These are phyloP conservation scores for Penicillium bialowiezense DNA, from an alignment of 495 filamentous ascomycete species.

Conservation along the genomic window DNA sequence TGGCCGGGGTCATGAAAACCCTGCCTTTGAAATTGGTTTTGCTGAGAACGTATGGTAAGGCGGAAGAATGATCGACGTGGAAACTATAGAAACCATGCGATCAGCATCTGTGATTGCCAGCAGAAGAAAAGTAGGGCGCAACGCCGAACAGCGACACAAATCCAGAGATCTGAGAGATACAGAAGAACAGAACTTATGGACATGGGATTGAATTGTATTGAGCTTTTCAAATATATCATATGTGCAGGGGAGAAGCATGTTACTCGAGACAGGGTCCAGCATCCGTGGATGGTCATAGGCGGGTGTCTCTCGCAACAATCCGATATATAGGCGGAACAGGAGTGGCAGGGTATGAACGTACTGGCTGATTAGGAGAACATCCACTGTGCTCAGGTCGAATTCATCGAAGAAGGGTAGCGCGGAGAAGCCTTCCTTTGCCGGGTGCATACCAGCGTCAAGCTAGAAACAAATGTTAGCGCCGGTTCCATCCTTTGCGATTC, in stretches of 20 bases:
- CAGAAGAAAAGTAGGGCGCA: background rate
- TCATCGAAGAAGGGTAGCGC: conserved; percentile 97
- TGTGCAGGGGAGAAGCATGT: conserved; percentile 15
- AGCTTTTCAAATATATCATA: conserved; percentile 27
- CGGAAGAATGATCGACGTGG: conserved; percentile 95
- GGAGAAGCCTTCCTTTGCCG: conserved; percentile 92
- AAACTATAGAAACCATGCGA: conserved; percentile 58
- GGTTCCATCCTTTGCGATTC: background rate
- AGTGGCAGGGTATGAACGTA: conserved; percentile 51
- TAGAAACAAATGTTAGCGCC: conserved; percentile 34
- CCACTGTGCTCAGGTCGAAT: conserved; percentile 94
- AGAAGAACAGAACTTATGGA: conserved; percentile 22
- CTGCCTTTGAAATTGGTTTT: conserved; percentile 97
- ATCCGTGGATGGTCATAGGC: background rate
- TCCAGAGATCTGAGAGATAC: conserved; percentile 9
- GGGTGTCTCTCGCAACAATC: background rate
- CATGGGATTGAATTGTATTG: conserved; percentile 29
- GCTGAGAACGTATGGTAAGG: conserved; percentile 91
- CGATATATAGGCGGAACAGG: background rate
- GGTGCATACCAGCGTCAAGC: conserved; percentile 96
- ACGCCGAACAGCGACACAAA: background rate
- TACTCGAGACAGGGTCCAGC: background rate
- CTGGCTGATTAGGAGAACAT: conserved; percentile 97
- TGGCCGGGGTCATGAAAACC: conserved; percentile 98
- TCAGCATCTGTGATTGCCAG: conserved; percentile 19